Base-by-base conservation (phyloP, 208 protist genomes). In the Borovskyia barvae region DNA sequence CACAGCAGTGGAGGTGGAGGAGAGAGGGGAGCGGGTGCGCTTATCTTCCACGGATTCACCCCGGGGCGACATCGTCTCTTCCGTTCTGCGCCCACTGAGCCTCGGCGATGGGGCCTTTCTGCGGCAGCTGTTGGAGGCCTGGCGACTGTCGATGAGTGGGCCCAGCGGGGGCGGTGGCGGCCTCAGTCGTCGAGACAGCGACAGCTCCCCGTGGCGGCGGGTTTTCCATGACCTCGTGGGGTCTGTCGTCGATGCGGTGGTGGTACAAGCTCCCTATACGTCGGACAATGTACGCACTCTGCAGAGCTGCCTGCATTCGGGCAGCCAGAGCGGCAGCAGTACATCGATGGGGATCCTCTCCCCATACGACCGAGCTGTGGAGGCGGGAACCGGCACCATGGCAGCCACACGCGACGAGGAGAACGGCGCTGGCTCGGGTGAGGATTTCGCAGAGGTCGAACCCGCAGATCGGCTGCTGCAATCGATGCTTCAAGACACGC, bases 121-220 rank as follows among this genome's bases (percentile, higher is more conserved):
- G 29, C 55, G 64, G 6, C 64, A 71, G 55, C 64, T 71, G 33
- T 49, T 71, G 7, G 64, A 71, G 55, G 64, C 55, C 26, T 71
- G 64, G 64, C 64, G 64, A 17, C n/a, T 40, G 19, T 58, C 64
- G 5, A 40, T 35, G 22, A 36, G 25, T 5, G 30, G 54, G 17
- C 25, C n/a, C 9, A 60, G 41, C 52, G 32, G 36, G n/a, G 35
- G 36, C 36, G 33, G 36, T 40, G 51, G 48, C 35, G 64, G 48
- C 9, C 41, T 24, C 1, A 46, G 53, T 11, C 54, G 64, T 25
- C 64, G 64, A 39, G 55, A 64, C 25, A 28, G 39, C 15, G 64
- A 71, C 22, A 42, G 15, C 1, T 14, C 47, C 14, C 36, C 14
- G 64, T 71, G 55, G 54, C n/a, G 49, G 12, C 11, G 37, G 26